These are phyloP conservation scores for grape (Vitis vinifera) DNA, from an alignment of 164 flowering plant genomes.

Conservation along the genomic window DNA sequence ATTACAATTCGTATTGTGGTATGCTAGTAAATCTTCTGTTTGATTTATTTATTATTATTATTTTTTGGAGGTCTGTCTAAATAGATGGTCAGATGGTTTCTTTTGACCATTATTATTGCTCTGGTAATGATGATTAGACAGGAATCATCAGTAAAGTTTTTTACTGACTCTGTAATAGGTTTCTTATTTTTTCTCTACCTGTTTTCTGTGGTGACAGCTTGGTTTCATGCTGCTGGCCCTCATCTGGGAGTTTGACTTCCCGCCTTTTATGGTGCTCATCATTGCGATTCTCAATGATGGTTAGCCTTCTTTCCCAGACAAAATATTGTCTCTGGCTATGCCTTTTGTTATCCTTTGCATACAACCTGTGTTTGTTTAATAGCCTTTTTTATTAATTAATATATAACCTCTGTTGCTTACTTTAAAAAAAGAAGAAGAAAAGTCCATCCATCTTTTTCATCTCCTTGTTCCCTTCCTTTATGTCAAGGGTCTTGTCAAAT, in stretches of 20 bases:
- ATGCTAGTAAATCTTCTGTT: conserved; percentile 22
- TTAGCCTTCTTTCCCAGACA: conserved; percentile 18
- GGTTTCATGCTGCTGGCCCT: conserved; percentile 88
- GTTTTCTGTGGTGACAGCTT: conserved; percentile 44
- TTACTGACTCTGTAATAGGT: background rate
- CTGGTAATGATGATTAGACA: background rate
- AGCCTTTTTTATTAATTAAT: too few species aligned
- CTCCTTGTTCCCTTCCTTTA: too few species aligned
- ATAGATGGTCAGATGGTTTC: too few species aligned
- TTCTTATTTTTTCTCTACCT: conserved; percentile 2
- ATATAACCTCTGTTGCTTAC: too few species aligned
- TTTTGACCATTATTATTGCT: background rate
- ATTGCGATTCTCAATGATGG: conserved; percentile 94
- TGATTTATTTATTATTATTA: background rate
- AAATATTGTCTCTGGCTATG: too few species aligned
- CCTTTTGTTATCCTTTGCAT: too few species aligned
- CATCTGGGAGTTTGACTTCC: conserved; percentile 89
- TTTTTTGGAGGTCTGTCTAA: background rate
- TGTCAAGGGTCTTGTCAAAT: too few species aligned
- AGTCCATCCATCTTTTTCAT: too few species aligned
- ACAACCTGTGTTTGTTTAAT: too few species aligned
- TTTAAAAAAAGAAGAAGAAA: too few species aligned
- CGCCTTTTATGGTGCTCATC: conserved; percentile 92
- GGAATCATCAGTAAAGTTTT: background rate
- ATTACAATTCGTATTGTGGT: conserved; percentile 96